Evolutionary conservation across 2,329 filamentous ascomycete species (phyloP).

Genomic region (Alternaria ethzedia): DNA sequence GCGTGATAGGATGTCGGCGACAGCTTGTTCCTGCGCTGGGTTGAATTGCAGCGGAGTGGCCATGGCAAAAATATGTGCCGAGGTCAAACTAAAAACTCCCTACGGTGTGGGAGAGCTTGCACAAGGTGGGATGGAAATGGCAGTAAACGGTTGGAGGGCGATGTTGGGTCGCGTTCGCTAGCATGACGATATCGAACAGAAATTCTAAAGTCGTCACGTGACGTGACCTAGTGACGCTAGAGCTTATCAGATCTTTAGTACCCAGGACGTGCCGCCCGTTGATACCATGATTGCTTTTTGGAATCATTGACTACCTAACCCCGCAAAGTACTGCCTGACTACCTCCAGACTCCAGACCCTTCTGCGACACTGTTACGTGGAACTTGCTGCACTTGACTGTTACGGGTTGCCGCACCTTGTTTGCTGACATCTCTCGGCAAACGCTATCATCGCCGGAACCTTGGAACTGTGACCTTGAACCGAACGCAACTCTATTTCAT

Average conservation of each 20-base stretch:
- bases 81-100: conserved; percentile 9
- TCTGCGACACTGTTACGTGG: conserved; percentile 16
- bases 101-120: conserved; percentile 9
- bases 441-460: conserved; percentile 22
- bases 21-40: conserved; percentile 40
- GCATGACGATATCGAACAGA: conserved; percentile 32
- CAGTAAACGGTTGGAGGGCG: conserved; percentile 16
- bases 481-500: conserved; percentile 20
- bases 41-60: conserved; percentile 42
- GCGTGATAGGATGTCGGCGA: conserved; percentile 69
- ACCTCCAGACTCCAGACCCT: conserved; percentile 14
- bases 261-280: conserved; percentile 8
- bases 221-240: conserved; percentile 29
- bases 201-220: conserved; percentile 38
- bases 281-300: conserved; percentile 21
- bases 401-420: conserved; percentile 22
- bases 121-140: conserved; percentile 27
- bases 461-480: conserved; percentile 19
- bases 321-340: conserved; percentile 5
- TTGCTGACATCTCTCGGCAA: conserved; percentile 30
- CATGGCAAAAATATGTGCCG: conserved; percentile 22
- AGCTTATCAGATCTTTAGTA: background rate
- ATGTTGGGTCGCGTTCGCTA: conserved; percentile 24
- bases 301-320: conserved; percentile 8
- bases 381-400: conserved; percentile 11